phyloP scores from a whole-genome alignment of 192 early-diverging fungal species.

The Mortierella claussenii region DNA sequence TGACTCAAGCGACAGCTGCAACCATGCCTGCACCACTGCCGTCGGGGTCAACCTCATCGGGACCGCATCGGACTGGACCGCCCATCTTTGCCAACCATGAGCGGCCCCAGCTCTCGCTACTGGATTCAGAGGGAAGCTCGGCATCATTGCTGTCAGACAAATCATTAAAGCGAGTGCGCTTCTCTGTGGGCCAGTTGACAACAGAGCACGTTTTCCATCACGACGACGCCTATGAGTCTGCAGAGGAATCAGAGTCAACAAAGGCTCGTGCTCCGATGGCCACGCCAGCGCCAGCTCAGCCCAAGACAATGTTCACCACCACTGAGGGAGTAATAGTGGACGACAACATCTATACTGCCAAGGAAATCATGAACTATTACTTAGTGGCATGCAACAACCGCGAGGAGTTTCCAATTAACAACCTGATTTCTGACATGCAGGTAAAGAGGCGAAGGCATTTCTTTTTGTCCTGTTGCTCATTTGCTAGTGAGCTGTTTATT shows the following conservation, averaged over 20 bases:
- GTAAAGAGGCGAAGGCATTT: no score
- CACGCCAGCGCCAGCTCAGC: slow-evolving; percentile 8
- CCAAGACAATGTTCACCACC: slow-evolving; percentile 26
- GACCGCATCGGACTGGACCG: slow-evolving; percentile 14
- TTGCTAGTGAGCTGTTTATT: no score
- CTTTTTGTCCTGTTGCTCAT: no score
- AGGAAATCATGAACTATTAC: slow-evolving; percentile 56
- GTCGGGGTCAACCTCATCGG: background rate
- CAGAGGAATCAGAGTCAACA: slow-evolving; percentile 37
- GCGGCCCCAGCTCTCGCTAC: slow-evolving; percentile 4
- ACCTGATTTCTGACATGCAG: slow-evolving; percentile 34
- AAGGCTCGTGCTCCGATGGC: slow-evolving; percentile 1
- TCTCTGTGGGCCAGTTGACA: slow-evolving; percentile 61
- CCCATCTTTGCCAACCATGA: slow-evolving; percentile 36
- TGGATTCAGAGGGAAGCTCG: slow-evolving; percentile 18
- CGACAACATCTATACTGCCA: slow-evolving; percentile 53
- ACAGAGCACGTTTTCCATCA: slow-evolving; percentile 60
- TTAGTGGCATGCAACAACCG: slow-evolving; percentile 52
- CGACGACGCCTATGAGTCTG: slow-evolving; percentile 55
- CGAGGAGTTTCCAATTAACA: slow-evolving; percentile 56
- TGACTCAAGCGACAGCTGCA: slow-evolving; percentile 42
- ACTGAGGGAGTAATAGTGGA: slow-evolving; percentile 35
- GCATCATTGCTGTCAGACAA: slow-evolving; percentile 39
- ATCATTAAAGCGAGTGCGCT: slow-evolving; percentile 62
- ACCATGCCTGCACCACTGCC: slow-evolving; percentile 15